These are phyloP conservation scores for Oldenlandia corymbosa DNA, from an alignment of 257 asterid species.

Conservation along the genomic window DNA sequence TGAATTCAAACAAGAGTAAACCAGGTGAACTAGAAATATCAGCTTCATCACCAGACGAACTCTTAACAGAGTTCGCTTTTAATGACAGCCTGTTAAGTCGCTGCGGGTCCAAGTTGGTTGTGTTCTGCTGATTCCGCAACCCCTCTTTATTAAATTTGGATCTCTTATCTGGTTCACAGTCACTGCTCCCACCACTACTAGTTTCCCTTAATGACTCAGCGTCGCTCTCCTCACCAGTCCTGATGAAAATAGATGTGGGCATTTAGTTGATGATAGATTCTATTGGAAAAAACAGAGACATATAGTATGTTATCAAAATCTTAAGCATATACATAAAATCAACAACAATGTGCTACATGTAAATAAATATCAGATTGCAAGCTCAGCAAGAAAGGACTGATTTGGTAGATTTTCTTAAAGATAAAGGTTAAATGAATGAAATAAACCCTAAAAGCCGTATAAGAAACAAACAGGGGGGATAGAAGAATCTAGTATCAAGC, in stretches of 20 bases:
- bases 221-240: slow-evolving; percentile 29
- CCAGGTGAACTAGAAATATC: slow-evolving; percentile 32
- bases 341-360: not conserved
- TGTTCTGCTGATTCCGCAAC: slow-evolving; percentile 20
- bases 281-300: not conserved
- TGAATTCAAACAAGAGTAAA: slow-evolving; percentile 42
- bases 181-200: slow-evolving; percentile 39
- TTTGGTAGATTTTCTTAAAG: not conserved
- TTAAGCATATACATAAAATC: not conserved
- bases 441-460: no score
- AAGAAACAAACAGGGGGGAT: not conserved
- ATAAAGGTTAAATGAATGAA: no score
- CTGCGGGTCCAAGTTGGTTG: slow-evolving; percentile 20
- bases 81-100: slow-evolving; percentile 26
- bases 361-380: not conserved
- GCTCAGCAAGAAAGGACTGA: not conserved
- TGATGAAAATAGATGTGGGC: slow-evolving; percentile 18
- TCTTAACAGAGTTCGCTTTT: slow-evolving; percentile 26
- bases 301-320: no score
- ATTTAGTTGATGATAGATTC: not conserved
- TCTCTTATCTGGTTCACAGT: slow-evolving; percentile 32
- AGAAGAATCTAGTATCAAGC: not conserved
- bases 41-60: slow-evolving; percentile 35
- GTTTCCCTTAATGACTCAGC: slow-evolving; percentile 42
- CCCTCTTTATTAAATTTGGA: slow-evolving; percentile 28